Conservation (phyloP, 257 asterid species). For the Solanum clarkiae region DNA sequence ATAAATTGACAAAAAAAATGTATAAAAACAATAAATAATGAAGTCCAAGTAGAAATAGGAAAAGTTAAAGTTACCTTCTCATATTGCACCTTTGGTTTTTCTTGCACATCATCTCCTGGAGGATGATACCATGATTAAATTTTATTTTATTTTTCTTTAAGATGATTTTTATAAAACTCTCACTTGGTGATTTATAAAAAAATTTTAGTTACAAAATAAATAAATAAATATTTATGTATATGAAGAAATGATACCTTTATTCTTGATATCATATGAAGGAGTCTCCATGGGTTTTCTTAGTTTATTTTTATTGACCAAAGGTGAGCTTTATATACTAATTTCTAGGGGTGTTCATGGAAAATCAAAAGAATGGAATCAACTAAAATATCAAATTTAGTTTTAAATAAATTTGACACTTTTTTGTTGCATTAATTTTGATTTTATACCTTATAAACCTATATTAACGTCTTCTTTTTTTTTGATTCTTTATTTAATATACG, state of each 20-base stretch:
- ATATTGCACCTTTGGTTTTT: not conserved
- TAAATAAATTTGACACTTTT: not conserved
- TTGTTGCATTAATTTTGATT: not conserved
- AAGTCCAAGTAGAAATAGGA: not conserved
- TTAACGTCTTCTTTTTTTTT: not conserved
- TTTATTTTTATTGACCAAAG: not conserved
- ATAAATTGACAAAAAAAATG: not conserved
- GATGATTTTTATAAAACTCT: not conserved
- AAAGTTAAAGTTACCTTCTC: not conserved
- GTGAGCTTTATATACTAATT: not conserved
- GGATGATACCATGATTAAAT: not conserved
- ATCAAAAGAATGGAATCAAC: not conserved
- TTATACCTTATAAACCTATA: too few relatives aligned
- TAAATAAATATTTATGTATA: not conserved
- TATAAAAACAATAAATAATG: not conserved
- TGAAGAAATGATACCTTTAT: not conserved
- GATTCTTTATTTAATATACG: accelerated
- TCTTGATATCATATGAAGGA: not conserved
- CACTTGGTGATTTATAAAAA: not conserved
- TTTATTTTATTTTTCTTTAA: not conserved
- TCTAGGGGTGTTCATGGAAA: not conserved
- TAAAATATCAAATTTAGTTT: not conserved
- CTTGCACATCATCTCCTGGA: not conserved
- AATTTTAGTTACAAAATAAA: not conserved
- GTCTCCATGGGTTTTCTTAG: not conserved